Percentiles rank a stretch among this genome's conserved stretches.
Evolutionary conservation across 257 asterid genomes (phyloP).

Genomic region (Thymus mandschuricus): DNA sequence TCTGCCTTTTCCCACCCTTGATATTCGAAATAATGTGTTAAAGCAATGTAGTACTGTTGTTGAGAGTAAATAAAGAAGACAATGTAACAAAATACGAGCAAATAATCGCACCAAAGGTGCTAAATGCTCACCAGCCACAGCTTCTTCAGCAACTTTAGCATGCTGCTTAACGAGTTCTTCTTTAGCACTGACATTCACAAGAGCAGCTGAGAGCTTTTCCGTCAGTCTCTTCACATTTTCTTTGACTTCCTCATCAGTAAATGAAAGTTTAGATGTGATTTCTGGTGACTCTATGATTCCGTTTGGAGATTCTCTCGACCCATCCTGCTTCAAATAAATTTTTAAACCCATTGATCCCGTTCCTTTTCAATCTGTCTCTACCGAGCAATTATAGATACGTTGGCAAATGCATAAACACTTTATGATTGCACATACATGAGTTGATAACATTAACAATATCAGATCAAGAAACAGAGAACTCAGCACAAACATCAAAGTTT

Average conservation of each 20-base stretch:
- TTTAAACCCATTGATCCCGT: background rate
- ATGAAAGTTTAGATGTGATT: conserved; percentile 47
- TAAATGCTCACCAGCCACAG: conserved; percentile 70
- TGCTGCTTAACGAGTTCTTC: conserved; percentile 89
- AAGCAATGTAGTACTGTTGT: background rate
- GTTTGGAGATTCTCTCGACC: conserved; percentile 53
- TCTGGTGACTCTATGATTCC: conserved; percentile 58
- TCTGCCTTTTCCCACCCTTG: conserved; percentile 92
- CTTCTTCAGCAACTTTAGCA: conserved; percentile 88
- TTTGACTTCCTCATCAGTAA: conserved; percentile 51
- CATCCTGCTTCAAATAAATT: conserved; percentile 47
- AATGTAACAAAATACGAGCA: background rate
- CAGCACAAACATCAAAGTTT: background rate
- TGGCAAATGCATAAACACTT: background rate
- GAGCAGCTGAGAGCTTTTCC: conserved; percentile 80
- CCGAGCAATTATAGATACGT: background rate
- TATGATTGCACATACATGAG: too few species aligned
- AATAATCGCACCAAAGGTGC: background rate
- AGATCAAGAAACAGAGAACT: background rate
- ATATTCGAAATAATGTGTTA: conserved; percentile 16
- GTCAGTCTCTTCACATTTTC: conserved; percentile 57
- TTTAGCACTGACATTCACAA: conserved; percentile 75
- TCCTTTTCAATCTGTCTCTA: too few species aligned
- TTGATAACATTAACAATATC: too few species aligned
- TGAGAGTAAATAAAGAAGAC: background rate